Percentiles rank a stretch among this genome's conserved stretches.
Evolutionary conservation across 768 basidiomycete species (phyloP).

Genomic region (Podaxis pistillaris): DNA sequence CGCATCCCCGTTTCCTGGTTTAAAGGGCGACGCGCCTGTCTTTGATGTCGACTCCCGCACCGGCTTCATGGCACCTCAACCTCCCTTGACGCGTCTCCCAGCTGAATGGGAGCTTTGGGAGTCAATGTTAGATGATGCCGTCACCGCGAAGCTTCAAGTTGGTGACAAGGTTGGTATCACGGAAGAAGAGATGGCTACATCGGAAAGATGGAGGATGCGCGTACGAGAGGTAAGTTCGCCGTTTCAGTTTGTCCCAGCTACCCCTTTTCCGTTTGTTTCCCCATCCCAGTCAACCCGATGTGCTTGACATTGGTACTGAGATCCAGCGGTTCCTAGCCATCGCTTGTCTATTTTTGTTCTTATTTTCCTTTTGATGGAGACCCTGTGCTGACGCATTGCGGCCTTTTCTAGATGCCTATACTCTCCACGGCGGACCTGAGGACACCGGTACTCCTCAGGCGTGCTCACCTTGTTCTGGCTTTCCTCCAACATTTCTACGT

Average conservation of each 20-base stretch:
- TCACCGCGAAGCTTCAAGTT: constrained; percentile 49
- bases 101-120: constrained; percentile 75
- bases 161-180: constrained; percentile 51
- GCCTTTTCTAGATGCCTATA: constrained; percentile 46
- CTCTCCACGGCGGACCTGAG: constrained; percentile 45
- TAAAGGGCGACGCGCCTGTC: constrained; percentile 66
- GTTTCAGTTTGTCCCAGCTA: neutral
- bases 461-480: constrained; percentile 75
- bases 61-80: constrained; percentile 86
- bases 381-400: constrained; percentile 2
- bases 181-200: constrained; percentile 37
- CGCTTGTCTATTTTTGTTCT: neutral
- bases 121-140: constrained; percentile 47
- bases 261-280: neutral
- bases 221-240: constrained; percentile 45
- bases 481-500: constrained; percentile 82
- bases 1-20: neutral
- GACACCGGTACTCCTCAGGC: constrained; percentile 62
- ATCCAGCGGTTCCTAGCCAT: neutral
- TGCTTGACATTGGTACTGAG: constrained; percentile 1
- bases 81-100: constrained; percentile 65
- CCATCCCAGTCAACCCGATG: neutral
- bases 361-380: neutral
- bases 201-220: constrained; percentile 51
- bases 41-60: constrained; percentile 92